These are phyloP conservation scores for Podaxis sp. DNA, from an alignment of 768 basidiomycete species.

Conservation along the genomic window DNA sequence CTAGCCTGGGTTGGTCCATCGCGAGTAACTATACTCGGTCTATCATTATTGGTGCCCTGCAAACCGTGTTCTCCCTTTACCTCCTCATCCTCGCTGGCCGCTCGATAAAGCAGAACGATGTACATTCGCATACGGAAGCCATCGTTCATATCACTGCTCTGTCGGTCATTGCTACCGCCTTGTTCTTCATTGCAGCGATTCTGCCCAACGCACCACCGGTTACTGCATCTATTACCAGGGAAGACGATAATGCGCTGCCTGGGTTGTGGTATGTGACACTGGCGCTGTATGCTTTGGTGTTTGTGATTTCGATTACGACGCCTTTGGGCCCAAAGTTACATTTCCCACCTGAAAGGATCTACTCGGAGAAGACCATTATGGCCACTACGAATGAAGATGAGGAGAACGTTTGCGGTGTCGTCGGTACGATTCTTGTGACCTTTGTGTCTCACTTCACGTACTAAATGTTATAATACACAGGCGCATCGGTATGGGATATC, in stretches of 20 bases:
- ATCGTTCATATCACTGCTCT: slow-evolving; percentile 64
- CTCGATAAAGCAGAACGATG: slow-evolving; percentile 48
- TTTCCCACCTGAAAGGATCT: slow-evolving; percentile 72
- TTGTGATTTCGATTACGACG: slow-evolving; percentile 45
- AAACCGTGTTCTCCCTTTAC: slow-evolving; percentile 60
- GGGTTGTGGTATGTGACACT: slow-evolving; percentile 56
- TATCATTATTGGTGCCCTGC: slow-evolving; percentile 41
- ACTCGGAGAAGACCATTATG: slow-evolving; percentile 67
- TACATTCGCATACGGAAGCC: slow-evolving; percentile 43
- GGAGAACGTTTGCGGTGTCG: slow-evolving; percentile 73
- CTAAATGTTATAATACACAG: slow-evolving; percentile 26
- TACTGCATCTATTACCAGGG: slow-evolving; percentile 18
- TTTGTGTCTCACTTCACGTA: neutral
- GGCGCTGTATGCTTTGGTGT: slow-evolving; percentile 46
- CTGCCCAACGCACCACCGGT: slow-evolving; percentile 49
- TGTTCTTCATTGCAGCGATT: slow-evolving; percentile 51
- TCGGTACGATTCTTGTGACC: slow-evolving; percentile 33
- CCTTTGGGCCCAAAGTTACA: slow-evolving; percentile 76
- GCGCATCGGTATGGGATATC: slow-evolving; percentile 56
- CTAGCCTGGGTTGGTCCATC: slow-evolving; percentile 56
- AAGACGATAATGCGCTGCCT: slow-evolving; percentile 22
- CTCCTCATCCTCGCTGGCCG: slow-evolving; percentile 48
- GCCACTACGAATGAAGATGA: slow-evolving; percentile 59
- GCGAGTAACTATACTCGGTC: slow-evolving; percentile 28
- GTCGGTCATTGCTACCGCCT: slow-evolving; percentile 44